Evolutionary conservation across 2,329 filamentous ascomycete species (phyloP), one percentile per base, ranked within the genome.

Genomic region (Cercospora sesami): DNA sequence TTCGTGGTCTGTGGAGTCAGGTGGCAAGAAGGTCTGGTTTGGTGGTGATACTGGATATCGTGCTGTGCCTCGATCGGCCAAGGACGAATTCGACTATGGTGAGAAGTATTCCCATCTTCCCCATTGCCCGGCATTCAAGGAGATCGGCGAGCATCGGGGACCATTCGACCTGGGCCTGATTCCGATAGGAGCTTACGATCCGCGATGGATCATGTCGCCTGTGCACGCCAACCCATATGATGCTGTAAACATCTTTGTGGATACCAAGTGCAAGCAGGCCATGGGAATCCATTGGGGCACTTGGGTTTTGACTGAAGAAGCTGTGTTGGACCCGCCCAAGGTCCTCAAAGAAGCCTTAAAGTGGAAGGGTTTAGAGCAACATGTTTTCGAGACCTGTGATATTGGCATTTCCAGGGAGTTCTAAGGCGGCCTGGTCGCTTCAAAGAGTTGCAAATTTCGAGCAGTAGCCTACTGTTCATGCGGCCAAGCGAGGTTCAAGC

Each of bases 121-220:
- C 4, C 81, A 84, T 23, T 96, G 92, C 77, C 94, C 94, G 7
- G 92, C 93, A 60, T 97, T 97, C 81, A 86, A 87, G 70, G 86
- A 96, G 78, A 93, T 97, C 70, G 94, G 94, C 69, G 81, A 88
- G 16, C 85, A 90, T 63, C 86, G 92, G 36, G 94, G 94, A 0
- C 92, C 93, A 0, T 97, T 97, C 75, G 93, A 97, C 78, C 86
- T 98, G 6, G 94, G 94, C 0, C 81, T 97, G 65, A 95, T 98
- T 71, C 94, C 94, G 45, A 97, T 98, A 73, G 94, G 94, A 63
- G 94, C 94, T 1, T 97, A 97, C 79, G 84, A 87, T 68, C 91
- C 91, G 0, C 85, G 91, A 26, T 85, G 79, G 74, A 79, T 95
- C 70, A 94, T 95, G 83, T 93, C 89, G 58, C 83, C 88, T 21